Evolutionary conservation across 2,329 filamentous ascomycete genomes (phyloP).

Genomic region (Fusarium musae): DNA sequence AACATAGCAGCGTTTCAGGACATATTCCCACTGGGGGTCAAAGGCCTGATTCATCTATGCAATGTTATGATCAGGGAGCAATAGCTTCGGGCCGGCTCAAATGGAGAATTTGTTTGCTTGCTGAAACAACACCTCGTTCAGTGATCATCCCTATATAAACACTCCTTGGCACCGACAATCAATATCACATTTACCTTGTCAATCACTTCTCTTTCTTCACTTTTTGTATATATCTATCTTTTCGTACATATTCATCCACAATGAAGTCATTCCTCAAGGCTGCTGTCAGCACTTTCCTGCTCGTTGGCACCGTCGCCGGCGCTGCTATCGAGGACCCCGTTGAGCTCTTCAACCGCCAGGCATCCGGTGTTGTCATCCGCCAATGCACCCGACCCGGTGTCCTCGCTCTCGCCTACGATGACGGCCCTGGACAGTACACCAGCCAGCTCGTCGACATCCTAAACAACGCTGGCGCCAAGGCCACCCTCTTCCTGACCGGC

Average conservation of each 20-base stretch:
- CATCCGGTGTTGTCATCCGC: constrained; percentile 56
- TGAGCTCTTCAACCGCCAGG: constrained; percentile 52
- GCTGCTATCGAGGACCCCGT: constrained; percentile 51
- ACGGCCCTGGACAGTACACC: constrained; percentile 63
- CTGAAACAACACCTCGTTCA: not conserved
- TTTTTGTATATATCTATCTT: not conserved
- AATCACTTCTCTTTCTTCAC: not conserved
- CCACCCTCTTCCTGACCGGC: constrained; percentile 65
- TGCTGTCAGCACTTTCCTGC: constrained; percentile 17
- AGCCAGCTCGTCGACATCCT: constrained; percentile 62
- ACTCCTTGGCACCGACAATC: not conserved
- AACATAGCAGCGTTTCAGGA: not conserved
- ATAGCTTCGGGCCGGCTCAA: not conserved
- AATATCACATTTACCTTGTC: not conserved
- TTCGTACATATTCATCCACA: constrained; percentile 1
- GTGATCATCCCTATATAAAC: constrained; percentile 12
- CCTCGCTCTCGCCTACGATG: constrained; percentile 65
- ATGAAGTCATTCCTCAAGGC: constrained; percentile 25
- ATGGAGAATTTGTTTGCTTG: not conserved
- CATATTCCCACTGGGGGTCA: not conserved
- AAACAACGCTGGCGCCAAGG: constrained; percentile 59
- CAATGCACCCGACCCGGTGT: constrained; percentile 57
- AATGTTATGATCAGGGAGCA: not conserved
- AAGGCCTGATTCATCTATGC: not conserved
- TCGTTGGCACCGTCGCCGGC: constrained; percentile 45